Percentiles rank a stretch among this genome's conserved stretches.
These are phyloP conservation scores for Fusarium sp. DNA, from an alignment of 2,329 filamentous ascomycete species.

Conservation along the genomic window DNA sequence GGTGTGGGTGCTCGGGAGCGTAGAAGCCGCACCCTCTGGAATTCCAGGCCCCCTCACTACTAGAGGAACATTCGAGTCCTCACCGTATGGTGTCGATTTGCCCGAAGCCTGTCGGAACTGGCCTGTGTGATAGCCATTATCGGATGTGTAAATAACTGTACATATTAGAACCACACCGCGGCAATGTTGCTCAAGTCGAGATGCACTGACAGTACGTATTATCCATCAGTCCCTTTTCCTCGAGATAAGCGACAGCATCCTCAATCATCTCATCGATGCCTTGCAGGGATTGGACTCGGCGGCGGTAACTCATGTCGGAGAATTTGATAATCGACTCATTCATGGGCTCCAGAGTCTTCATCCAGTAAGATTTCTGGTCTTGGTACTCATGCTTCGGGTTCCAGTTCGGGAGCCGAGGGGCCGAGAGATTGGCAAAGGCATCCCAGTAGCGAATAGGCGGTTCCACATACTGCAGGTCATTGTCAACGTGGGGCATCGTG, in stretches of 20 bases:
- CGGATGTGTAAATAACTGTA: conserved; percentile 37
- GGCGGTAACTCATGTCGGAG: not conserved
- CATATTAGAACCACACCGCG: not conserved
- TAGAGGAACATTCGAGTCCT: conserved; percentile 53
- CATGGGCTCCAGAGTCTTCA: not conserved
- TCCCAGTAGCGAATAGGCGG: not conserved
- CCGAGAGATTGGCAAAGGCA: not conserved
- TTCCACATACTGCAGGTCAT: not conserved
- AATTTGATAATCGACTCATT: not conserved
- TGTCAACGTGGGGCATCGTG: conserved; percentile 6
- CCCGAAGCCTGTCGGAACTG: conserved; percentile 45
- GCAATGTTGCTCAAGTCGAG: not conserved
- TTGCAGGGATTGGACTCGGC: conserved; percentile 6
- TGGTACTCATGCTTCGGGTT: conserved; percentile 7
- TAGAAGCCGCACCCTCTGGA: conserved; percentile 33
- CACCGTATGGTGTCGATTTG: conserved; percentile 49
- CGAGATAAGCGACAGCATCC: conserved; percentile 49
- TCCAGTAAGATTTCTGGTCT: conserved; percentile 1
- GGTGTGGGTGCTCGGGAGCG: conserved; percentile 43
- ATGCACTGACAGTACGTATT: conserved; percentile 43
- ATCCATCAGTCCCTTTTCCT: conserved; percentile 44
- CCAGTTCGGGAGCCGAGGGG: not conserved
- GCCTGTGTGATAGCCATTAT: conserved; percentile 51
- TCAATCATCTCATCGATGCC: conserved; percentile 55
- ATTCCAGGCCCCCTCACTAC: conserved; percentile 50